These are phyloP conservation scores for Erodium moschatum DNA, from an alignment of 441 rosid genomes.

Conservation along the genomic window DNA sequence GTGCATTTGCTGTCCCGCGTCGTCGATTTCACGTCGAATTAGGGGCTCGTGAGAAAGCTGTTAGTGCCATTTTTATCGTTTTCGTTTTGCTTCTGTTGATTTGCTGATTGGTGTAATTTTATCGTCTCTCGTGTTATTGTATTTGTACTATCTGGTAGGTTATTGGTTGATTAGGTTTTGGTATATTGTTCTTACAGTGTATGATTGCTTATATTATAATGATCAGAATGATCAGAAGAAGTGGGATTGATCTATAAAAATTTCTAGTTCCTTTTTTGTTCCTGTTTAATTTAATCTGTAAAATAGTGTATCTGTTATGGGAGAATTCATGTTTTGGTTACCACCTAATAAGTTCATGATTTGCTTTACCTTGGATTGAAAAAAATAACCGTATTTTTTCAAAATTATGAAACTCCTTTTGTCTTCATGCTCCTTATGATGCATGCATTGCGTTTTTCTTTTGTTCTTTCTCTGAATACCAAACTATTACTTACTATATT, in stretches of 20 bases:
- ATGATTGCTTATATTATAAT: not conserved
- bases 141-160: too few relatives aligned
- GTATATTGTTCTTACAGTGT: not conserved
- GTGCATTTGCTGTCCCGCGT: conserved; percentile 32
- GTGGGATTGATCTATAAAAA: not conserved
- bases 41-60: conserved; percentile 87
- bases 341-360: too few relatives aligned
- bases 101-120: not conserved
- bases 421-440: too few relatives aligned
- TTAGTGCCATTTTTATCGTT: conserved; percentile 26
- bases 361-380: too few relatives aligned
- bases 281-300: not conserved
- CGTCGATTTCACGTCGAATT: conserved; percentile 66
- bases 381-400: too few relatives aligned
- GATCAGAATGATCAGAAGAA: not conserved
- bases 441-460: too few relatives aligned
- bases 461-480: too few relatives aligned
- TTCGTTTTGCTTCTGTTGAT: not conserved
- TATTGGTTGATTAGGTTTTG: too few relatives aligned
- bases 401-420: too few relatives aligned
- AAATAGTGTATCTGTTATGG: not conserved
- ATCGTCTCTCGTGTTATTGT: too few relatives aligned
- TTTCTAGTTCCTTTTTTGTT: too few relatives aligned
- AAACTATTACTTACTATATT: too few relatives aligned
- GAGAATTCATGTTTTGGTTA: not conserved